Base-by-base conservation (phyloP, 768 basidiomycete genomes). In the Rhizopogon vulgaris region DNA sequence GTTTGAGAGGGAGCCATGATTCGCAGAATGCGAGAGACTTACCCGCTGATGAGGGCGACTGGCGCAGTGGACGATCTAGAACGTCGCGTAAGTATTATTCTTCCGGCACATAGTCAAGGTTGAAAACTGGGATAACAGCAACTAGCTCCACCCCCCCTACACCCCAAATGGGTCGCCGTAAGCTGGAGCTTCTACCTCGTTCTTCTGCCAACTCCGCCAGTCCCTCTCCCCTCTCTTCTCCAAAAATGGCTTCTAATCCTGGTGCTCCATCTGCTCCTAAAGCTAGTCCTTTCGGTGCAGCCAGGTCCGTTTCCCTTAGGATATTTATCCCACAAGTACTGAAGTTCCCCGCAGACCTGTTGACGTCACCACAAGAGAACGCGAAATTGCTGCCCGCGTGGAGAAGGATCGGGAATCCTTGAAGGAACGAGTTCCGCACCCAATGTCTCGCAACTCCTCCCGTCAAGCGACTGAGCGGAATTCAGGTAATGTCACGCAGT, bases 211-310 rank as follows among this genome's bases (percentile, higher is more conserved):
- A 71, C 3, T 92, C 91, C 15, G 75, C 80, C 9, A 76, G 77
- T 11, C 79, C 88, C 27, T 86, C 89, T 15, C 87, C 91, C 3
- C 73, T 92, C 40, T 83, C 87, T 1, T 90, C 90, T 7, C 90
- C 89, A 0, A 86, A 87, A 70, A 79, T 88, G 59, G 72, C 77
- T 3, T 69, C 77, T 51, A 70, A 75, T 14, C 65, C 72, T 47
- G 55, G 73, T 34, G 67, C 65, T 41, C 56, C 63, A n/a, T 63
- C 68, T 18, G 58, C 73, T 5, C 63, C 74, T 34, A 71, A 81
- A 34, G 63, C 85, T 53, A 93, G 78, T 65, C 94, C 94, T 6
- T 98, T 98, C 62, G 96, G 95, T 45, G 76, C 78, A 49, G 95
- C 95, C 34, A 85, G 72, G 89, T 90, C 59, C 45, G 79, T 67